A percentile compares a stretch with the other conserved stretches of the same genome.
phyloP scores from a whole-genome alignment of 257 asterid species.

The Verbascum thapsus region DNA sequence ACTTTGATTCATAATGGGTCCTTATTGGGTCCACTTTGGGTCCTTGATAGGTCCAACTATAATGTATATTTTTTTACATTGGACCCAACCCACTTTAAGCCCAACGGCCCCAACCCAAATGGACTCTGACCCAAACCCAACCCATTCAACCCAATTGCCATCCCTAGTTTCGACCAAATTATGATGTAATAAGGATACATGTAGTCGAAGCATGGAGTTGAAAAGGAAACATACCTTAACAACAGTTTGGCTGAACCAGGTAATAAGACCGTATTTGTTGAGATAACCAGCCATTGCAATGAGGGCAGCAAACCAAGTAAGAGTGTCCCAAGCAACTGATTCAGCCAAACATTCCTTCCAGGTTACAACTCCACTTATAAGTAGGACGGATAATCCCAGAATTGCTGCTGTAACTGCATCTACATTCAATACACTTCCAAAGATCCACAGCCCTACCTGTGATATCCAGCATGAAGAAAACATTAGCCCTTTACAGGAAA shows the following conservation, averaged over 20 bases:
- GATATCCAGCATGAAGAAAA: conserved; percentile 29
- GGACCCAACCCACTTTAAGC: no score
- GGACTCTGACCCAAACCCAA: no score
- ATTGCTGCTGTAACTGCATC: conserved; percentile 99
- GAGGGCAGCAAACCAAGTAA: conserved; percentile 99
- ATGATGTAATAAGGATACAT: background rate
- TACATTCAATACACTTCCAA: conserved; percentile 73
- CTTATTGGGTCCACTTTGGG: no score
- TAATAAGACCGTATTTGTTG: conserved; percentile 90
- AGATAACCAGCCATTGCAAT: conserved; percentile 99
- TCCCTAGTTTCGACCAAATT: no score
- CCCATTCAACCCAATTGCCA: no score
- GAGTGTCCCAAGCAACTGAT: conserved; percentile 99
- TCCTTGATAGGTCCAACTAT: no score
- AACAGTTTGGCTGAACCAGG: conserved; percentile 98
- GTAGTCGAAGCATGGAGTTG: background rate
- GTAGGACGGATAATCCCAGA: conserved; percentile 88
- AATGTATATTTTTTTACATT: no score
- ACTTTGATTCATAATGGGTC: no score
- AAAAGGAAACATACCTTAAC: conserved; percentile 61
- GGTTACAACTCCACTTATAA: conserved; percentile 84
- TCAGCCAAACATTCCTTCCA: conserved; percentile 99
- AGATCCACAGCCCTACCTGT: conserved; percentile 98
- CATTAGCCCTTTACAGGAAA: no score
- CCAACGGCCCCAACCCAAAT: no score